A percentile compares a stretch with the other conserved stretches of the same genome.
phyloP scores from a whole-genome alignment of 2,329 filamentous ascomycete genomes.

The Exophiala dermatitidis region DNA sequence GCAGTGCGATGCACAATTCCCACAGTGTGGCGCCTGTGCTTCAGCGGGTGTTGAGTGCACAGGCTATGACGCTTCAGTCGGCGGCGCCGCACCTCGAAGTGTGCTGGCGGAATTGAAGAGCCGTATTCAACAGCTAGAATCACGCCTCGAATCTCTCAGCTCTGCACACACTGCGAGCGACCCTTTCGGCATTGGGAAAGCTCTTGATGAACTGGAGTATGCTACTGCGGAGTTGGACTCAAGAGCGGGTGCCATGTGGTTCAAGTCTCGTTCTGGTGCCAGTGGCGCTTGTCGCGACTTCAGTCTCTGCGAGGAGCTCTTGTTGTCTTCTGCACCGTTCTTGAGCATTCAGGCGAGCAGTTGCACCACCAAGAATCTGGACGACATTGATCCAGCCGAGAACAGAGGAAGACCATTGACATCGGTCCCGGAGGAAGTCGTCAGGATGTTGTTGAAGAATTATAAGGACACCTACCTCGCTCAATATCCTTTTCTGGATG shows the following conservation, averaged over 20 bases:
- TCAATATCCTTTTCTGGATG: not conserved
- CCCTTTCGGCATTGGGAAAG: not conserved
- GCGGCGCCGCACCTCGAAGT: not conserved
- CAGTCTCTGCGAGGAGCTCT: not conserved
- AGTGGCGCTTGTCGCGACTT: not conserved
- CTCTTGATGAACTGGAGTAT: not conserved
- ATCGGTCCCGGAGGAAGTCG: not conserved
- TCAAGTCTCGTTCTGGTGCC: not conserved
- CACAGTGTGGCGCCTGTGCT: not conserved
- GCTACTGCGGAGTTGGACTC: not conserved
- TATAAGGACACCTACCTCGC: constrained; percentile 1
- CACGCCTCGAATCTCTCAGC: not conserved
- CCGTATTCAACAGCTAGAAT: not conserved
- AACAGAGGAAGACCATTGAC: not conserved
- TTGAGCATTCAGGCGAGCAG: not conserved
- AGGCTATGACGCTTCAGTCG: not conserved
- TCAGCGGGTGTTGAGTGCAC: not conserved
- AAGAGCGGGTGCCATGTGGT: not conserved
- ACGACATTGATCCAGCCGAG: not conserved
- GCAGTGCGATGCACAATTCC: not conserved
- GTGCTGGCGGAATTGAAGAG: not conserved
- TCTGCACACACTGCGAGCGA: not conserved
- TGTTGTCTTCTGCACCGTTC: not conserved
- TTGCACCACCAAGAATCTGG: not conserved
- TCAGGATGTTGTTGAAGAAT: not conserved